These are phyloP conservation scores for Capsicum pubescens DNA, from an alignment of 257 asterid genomes.

Conservation along the genomic window DNA sequence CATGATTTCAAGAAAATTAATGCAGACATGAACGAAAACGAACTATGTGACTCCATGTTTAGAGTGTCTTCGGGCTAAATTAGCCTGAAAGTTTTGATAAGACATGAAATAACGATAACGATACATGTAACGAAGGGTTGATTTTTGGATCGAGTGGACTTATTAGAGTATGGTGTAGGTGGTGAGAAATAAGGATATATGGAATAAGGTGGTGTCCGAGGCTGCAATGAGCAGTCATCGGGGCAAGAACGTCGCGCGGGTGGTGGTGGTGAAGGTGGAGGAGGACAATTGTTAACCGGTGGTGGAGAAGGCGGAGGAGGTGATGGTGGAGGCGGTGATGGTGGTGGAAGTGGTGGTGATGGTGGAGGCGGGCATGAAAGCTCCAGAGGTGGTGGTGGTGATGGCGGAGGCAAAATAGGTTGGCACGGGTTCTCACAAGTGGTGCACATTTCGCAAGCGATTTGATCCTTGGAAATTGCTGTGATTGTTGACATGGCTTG, in stretches of 20 bases:
- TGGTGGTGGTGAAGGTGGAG: conserved; percentile 55
- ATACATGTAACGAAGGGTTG: conserved; percentile 30
- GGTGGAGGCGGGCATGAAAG: conserved; percentile 24
- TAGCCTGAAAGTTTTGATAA: not conserved
- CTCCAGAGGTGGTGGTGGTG: conserved; percentile 42
- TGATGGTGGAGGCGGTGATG: conserved; percentile 28
- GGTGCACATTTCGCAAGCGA: conserved; percentile 69
- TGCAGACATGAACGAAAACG: not conserved
- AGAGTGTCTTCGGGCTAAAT: not conserved
- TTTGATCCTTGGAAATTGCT: conserved; percentile 59
- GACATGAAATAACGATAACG: conserved; percentile 23
- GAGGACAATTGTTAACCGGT: conserved; percentile 44
- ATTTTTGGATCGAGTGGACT: conserved; percentile 38
- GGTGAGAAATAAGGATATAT: conserved; percentile 36
- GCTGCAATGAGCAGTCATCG: conserved; percentile 58
- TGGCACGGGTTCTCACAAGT: conserved; percentile 77
- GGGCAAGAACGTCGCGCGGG: conserved; percentile 42
- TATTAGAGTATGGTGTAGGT: conserved; percentile 31
- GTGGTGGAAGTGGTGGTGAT: not conserved
- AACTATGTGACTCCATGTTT: not conserved
- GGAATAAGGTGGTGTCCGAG: conserved; percentile 49
- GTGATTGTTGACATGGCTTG: conserved; percentile 49
- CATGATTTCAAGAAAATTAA: not conserved
- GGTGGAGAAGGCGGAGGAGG: conserved; percentile 34
- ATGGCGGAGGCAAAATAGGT: conserved; percentile 63